These are phyloP conservation scores for Dryas alaskensis DNA, from an alignment of 306 rosid species.

Conservation along the genomic window DNA sequence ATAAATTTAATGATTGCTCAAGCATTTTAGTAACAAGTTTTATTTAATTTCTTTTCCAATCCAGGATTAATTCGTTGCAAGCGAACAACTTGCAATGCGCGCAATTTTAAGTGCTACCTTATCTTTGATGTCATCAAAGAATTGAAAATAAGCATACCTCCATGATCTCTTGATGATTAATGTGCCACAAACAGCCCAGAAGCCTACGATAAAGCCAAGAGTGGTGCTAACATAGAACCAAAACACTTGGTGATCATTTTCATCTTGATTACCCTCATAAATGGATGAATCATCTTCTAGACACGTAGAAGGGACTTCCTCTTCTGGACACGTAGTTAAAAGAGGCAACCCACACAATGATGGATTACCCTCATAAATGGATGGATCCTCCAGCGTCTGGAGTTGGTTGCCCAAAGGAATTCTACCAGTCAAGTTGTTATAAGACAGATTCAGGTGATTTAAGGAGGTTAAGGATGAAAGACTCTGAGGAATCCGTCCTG, in stretches of 20 bases:
- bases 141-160: background rate
- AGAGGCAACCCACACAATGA: background rate
- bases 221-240: too few relatives aligned
- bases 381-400: background rate
- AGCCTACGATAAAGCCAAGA: too few relatives aligned
- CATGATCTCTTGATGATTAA: too few relatives aligned
- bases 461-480: background rate
- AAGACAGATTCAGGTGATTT: conserved; percentile 20
- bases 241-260: too few relatives aligned
- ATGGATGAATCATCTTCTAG: too few relatives aligned
- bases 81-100: background rate
- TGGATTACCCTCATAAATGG: background rate
- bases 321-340: background rate
- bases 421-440: conserved; percentile 13
- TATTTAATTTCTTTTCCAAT: too few relatives aligned
- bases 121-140: background rate
- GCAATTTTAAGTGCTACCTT: background rate
- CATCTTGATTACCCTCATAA: too few relatives aligned
- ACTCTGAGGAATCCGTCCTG: conserved; percentile 13
- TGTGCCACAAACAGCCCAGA: background rate
- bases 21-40: too few relatives aligned
- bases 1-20: too few relatives aligned
- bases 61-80: too few relatives aligned
- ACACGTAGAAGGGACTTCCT: too few relatives aligned
- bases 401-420: conserved; percentile 6